These are phyloP conservation scores for Boletus sp. DNA, from an alignment of 768 basidiomycete genomes.

Conservation along the genomic window DNA sequence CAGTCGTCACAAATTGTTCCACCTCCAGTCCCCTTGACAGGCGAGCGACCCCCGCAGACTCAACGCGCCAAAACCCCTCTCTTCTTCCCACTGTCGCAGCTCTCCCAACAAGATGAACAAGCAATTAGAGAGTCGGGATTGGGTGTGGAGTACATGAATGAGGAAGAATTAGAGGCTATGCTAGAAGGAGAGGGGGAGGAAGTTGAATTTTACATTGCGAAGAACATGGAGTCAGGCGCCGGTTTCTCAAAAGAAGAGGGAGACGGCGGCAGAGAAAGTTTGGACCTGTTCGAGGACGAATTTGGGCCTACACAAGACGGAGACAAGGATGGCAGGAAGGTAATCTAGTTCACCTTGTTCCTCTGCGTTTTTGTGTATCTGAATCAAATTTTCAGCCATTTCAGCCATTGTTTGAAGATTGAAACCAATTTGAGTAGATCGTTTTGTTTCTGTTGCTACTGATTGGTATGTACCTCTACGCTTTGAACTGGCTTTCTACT, in stretches of 20 bases:
- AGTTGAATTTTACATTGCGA: slow-evolving; percentile 25
- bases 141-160: slow-evolving; percentile 65
- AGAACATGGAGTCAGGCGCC: not conserved
- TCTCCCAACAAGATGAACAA: slow-evolving; percentile 54
- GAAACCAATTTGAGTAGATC: not conserved
- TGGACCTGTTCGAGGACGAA: slow-evolving; percentile 34
- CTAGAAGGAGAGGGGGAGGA: slow-evolving; percentile 36
- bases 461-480: not conserved
- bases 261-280: slow-evolving; percentile 21
- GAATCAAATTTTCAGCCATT: slow-evolving; percentile 20
- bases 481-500: not conserved
- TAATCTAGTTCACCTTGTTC: slow-evolving; percentile 4
- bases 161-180: slow-evolving; percentile 54
- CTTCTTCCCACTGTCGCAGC: slow-evolving; percentile 57
- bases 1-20: slow-evolving; percentile 21
- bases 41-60: slow-evolving; percentile 3
- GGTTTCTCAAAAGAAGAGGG: not conserved
- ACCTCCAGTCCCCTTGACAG: slow-evolving; percentile 1
- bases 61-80: slow-evolving; percentile 22
- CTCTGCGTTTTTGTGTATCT: not conserved
- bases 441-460: not conserved
- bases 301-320: slow-evolving; percentile 33
- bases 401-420: slow-evolving; percentile 35
- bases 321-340: slow-evolving; percentile 25
- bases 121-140: slow-evolving; percentile 60